Evolutionary conservation across 805 yeast genomes (phyloP).

Genomic region (Pichia membranifaciens): DNA sequence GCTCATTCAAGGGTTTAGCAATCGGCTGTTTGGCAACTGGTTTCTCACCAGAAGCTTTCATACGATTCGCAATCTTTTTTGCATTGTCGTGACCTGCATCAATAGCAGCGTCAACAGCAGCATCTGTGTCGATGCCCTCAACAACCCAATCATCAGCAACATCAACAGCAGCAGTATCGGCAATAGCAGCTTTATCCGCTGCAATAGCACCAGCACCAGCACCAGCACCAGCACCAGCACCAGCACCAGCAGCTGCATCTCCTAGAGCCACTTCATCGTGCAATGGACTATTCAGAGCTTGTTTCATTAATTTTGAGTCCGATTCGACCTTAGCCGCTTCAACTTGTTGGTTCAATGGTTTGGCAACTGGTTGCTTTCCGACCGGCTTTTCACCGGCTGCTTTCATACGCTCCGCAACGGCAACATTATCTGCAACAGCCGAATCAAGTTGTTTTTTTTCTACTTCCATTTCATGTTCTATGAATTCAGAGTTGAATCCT

Average conservation of each 20-base stretch:
- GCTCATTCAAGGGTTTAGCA: conserved; percentile 26
- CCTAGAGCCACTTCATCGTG: conserved; percentile 4
- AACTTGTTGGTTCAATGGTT: conserved; percentile 26
- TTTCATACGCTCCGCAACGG: conserved; percentile 22
- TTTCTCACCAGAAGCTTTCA: conserved; percentile 20
- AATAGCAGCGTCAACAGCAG: not conserved
- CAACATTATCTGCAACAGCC: not conserved
- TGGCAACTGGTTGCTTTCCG: conserved; percentile 24
- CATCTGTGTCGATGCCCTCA: not conserved
- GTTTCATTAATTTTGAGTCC: not conserved
- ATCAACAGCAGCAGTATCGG: not conserved
- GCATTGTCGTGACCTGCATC: conserved; percentile 12
- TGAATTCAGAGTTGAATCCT: not conserved
- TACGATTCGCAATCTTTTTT: conserved; percentile 21
- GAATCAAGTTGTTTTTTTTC: not conserved
- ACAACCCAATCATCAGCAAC: not conserved
- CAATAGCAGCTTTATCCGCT: not conserved
- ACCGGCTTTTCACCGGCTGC: conserved; percentile 21
- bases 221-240: not conserved
- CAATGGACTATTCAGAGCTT: not conserved
- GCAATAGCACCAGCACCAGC: not conserved
- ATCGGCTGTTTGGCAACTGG: conserved; percentile 24
- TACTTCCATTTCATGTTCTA: not conserved
- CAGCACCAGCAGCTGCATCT: not conserved
- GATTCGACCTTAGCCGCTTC: conserved; percentile 15